Base-by-base conservation (phyloP, 2,329 filamentous ascomycete genomes). In the Trichoderma sp. region DNA sequence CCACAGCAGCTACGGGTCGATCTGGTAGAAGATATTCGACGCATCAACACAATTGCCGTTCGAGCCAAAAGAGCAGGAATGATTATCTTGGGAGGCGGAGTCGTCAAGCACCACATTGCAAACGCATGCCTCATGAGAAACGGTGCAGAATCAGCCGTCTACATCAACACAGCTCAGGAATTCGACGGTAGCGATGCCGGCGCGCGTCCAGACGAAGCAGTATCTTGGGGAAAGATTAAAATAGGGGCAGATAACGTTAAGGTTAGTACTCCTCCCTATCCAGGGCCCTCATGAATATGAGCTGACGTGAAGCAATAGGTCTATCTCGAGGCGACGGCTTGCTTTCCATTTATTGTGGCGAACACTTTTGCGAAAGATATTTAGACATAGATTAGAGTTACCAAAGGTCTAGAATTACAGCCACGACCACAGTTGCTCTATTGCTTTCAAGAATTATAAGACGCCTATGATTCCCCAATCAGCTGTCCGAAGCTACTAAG, bases 191-290 rank as follows among this genome's bases (percentile, higher is more conserved):
- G 94, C 77, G 96, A 99, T 83, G 95, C 96, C 0, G 96, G 96
- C 1, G 96, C 96, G 4, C 87, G 96, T 70, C 96, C 96, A 5
- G 96, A 99, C 78, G 96, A 99, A 83, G 96, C 96, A 6, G 93
- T 99, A 17, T 98, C 95, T 74, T 99, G 96, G 96, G 96, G 96
- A 3, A 99, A 99, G 86, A 98, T 99, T 82, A 98, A 97, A 82
- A 86, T 91, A 55, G 93, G 91, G 67, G 96, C 92, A 1, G 92
- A 96, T 74, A 92, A 91, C 76, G 95, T 98, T 71, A 99, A 98
- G 90, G 93, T 94, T 80, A 76, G 84, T 36, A 17, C 6, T 23
- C 20, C 20, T 13, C 15, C 17, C 58, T 34, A 11, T 8, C 2
- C 57, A 3, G 15, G 17, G 30, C 3, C 23, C 17, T 58, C 26